Evolutionary conservation across 306 rosid genomes (phyloP).

Genomic region (Styphnolobium japonicum): DNA sequence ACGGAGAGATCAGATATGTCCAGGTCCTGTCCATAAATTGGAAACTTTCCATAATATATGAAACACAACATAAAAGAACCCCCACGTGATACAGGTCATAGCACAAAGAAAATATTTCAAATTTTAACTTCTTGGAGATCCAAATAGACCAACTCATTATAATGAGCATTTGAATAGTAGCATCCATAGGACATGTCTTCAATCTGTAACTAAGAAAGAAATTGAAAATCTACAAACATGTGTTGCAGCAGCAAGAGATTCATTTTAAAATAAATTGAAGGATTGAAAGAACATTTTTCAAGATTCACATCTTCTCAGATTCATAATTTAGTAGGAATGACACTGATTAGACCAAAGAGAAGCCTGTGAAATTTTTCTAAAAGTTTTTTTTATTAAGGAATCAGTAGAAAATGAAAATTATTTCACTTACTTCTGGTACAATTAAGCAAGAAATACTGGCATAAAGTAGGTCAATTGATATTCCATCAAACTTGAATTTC

Average conservation of each 20-base stretch:
- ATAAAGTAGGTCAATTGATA: conserved; percentile 85
- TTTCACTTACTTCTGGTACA: conserved; percentile 73
- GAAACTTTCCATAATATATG: conserved; percentile 13
- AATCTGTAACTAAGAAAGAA: neutral
- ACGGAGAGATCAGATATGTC: conserved; percentile 74
- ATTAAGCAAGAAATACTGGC: conserved; percentile 81
- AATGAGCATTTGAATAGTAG: neutral
- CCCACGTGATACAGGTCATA: neutral
- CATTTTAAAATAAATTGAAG: neutral
- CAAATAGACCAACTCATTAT: neutral
- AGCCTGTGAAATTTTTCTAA: neutral
- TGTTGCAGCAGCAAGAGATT: neutral
- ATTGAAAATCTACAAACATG: neutral
- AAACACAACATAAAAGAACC: neutral
- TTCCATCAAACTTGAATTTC: conserved; percentile 87
- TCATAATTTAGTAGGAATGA: neutral
- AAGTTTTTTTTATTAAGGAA: neutral
- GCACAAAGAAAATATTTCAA: neutral
- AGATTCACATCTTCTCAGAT: neutral
- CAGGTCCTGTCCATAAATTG: conserved; percentile 58
- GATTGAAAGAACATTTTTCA: neutral
- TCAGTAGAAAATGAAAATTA: neutral
- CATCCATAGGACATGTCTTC: neutral
- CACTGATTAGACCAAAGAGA: neutral
- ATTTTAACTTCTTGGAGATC: neutral